Base-by-base conservation (phyloP, 2,329 filamentous ascomycete genomes). In the Pseudogymnoascus sp. region DNA sequence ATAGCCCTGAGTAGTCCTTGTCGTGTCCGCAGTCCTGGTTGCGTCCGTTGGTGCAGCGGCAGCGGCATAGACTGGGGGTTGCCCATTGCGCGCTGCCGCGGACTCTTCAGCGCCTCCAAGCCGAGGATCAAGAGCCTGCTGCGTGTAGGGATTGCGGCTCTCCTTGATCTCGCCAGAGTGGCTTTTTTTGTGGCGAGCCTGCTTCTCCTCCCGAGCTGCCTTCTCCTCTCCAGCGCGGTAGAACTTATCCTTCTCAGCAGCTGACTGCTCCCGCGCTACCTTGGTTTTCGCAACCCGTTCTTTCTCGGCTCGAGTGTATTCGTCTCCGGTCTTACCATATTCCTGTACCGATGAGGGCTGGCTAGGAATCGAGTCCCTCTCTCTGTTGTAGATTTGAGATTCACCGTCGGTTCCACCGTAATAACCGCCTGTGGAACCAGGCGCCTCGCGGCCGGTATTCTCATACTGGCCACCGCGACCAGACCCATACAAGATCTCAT, bases 11-110 rank as follows among this genome's bases (percentile, higher is more conserved):
- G 9, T 4, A 54, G 28, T 12, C n/a, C 4, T 30, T 18, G 9
- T 2, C 30, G 43, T 18, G 2, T 30, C 22, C 22, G 9, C 1
- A 54, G 28, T 12, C 25, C 4, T 30, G 18, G 9, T 2, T 18
- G 43, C 11, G 2, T 30, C 14, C 9, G 25, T 30, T n/a, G 43
- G 43, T 18, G 47, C 7, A 32, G 6, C 16, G 6, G n/a, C 47
- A 18, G 47, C 25, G 47, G 7, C 43, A 18, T 16, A 18, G 25
- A n/a, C 43, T 54, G 2, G 34, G 60, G 14, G n/a, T 32, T 60
- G 58, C 50, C 62, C 69, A 30, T 62, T 63, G 60, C 74, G 70
- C 18, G 68, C 71, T 54, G n/a, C 47, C 25, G 11, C 18, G n/a
- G 32, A 20, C 57, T 22, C 57, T 1, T 39, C 57, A 7, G 47